Base-by-base conservation (phyloP, 345 rosid species). In the Sonneratia caseolaris region DNA sequence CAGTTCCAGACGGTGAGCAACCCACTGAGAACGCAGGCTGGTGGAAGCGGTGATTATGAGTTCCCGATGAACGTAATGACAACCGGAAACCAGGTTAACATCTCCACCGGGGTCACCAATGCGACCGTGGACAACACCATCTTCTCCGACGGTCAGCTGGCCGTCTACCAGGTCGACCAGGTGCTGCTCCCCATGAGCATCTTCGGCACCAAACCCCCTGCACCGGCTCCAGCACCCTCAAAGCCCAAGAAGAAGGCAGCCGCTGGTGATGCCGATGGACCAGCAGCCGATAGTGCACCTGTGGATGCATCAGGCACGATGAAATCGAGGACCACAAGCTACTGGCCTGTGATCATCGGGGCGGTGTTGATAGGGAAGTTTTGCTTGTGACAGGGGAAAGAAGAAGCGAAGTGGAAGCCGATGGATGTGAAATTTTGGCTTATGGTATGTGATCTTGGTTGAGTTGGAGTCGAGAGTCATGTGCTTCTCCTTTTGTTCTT, bases 1-100 rank as follows among this genome's bases (percentile, higher is more conserved):
- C 83, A 81, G 38, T 81, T 83, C 79, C 81, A 81, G 66, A 83
- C 82, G 0, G 81, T 79, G 19, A 83, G 84, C 76, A 83, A 83
- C 68, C 86, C 86, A 0, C 40, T 81, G 27, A 79, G 79, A 72
- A 83, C 86, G 22, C 81, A 74, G 64, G 84, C 86, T 0, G 82
- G 84, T 8, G 80, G 81, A 15, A 78, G 80, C 47, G 55, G 79
- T 21, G 36, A 40, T 27, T 72, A 70, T 53, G 73, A 76, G 65
- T 80, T 67, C 68, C 81, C 81, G 6, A 79, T 83, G 59, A 80
- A 73, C 24, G 69, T 83, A 35, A 76, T 77, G n/a, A 75, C 79
- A 38, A 57, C 56, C n/a, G 82, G 84, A 8, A 78, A 66, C 56
- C 74, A 45, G 4, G 86, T 85, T 32, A 85, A 85, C 67, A 70